Evolutionary conservation across 2,329 filamentous ascomycete species (phyloP).

Genomic region (Rhynchosporium agropyri): DNA sequence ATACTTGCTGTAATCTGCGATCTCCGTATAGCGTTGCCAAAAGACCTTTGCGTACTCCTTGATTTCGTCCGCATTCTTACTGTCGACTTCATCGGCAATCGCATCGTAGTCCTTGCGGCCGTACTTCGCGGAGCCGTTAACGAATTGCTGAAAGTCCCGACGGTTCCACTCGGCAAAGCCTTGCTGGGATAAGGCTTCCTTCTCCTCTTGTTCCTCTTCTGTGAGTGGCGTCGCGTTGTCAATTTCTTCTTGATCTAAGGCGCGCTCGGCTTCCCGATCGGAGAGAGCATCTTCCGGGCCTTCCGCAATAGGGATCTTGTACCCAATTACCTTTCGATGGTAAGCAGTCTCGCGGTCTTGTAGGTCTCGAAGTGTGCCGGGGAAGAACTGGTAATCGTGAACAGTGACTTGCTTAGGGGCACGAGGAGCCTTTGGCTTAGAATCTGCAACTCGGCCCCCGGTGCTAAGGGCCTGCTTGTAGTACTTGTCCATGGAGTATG

Average conservation of each 20-base stretch:
- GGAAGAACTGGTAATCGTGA: constrained; percentile 98
- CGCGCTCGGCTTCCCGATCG: constrained; percentile 84
- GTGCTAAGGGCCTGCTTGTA: constrained; percentile 89
- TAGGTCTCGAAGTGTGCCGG: constrained; percentile 77
- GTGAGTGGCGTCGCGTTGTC: constrained; percentile 87
- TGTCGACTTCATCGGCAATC: constrained; percentile 89
- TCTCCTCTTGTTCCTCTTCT: constrained; percentile 86
- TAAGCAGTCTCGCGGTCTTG: constrained; percentile 96
- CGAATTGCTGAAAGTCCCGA: constrained; percentile 96
- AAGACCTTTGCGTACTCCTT: constrained; percentile 92
- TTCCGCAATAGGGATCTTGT: constrained; percentile 89
- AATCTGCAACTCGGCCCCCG: constrained; percentile 74
- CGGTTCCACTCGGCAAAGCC: constrained; percentile 96
- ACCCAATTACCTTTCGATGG: constrained; percentile 94
- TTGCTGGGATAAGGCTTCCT: constrained; percentile 76
- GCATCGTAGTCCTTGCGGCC: constrained; percentile 82
- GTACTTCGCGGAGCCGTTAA: constrained; percentile 93
- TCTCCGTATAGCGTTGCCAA: constrained; percentile 92
- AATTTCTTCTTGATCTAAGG: constrained; percentile 87
- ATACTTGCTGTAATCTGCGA: constrained; percentile 86
- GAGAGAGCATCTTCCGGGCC: constrained; percentile 85
- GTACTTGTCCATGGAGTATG: constrained; percentile 98
- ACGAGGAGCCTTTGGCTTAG: constrained; percentile 93
- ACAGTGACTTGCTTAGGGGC: constrained; percentile 90
- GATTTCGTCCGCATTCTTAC: constrained; percentile 83